Conservation (phyloP, 148 eudicot species). For the Nepenthes gracilis region DNA sequence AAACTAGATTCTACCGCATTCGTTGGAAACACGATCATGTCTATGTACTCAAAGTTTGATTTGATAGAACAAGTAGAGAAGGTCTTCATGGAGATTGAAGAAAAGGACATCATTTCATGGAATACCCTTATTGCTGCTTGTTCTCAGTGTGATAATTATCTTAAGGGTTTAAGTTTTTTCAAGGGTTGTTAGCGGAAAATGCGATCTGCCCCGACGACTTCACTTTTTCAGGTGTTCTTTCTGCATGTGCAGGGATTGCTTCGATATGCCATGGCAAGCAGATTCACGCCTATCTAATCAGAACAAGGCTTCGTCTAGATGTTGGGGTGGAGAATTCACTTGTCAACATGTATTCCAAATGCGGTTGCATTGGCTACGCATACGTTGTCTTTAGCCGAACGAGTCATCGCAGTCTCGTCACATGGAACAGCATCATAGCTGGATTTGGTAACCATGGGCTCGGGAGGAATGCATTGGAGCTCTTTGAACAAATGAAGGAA, state of each 20-base stretch:
- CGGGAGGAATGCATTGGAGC: slow-evolving; percentile 22
- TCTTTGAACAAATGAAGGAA: slow-evolving; percentile 35
- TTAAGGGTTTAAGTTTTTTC: slow-evolving; percentile 28
- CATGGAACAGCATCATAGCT: slow-evolving; percentile 50
- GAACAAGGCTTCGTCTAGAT: slow-evolving; percentile 24
- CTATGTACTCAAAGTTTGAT: slow-evolving; percentile 29
- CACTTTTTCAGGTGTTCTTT: slow-evolving; percentile 38
- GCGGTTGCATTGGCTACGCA: slow-evolving; percentile 36
- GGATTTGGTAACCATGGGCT: slow-evolving; percentile 48
- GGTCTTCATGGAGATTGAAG: slow-evolving; percentile 25
- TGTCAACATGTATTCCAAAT: slow-evolving; percentile 54
- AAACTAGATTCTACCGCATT: slow-evolving; percentile 28
- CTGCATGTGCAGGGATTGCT: slow-evolving; percentile 36
- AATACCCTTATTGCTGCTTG: slow-evolving; percentile 33
- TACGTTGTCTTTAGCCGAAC: slow-evolving; percentile 22
- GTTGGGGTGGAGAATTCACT: slow-evolving; percentile 38
- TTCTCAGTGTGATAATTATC: slow-evolving; percentile 17
- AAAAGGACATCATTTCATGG: slow-evolving; percentile 50
- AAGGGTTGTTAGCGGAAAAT: slow-evolving; percentile 23
- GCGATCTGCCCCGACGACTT: slow-evolving; percentile 28
- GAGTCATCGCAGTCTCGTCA: slow-evolving; percentile 25
- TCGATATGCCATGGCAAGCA: slow-evolving; percentile 35
- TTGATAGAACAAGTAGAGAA: slow-evolving; percentile 27
- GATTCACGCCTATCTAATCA: slow-evolving; percentile 33
- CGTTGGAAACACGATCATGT: slow-evolving; percentile 29